Evolutionary conservation across 495 filamentous ascomycete species (phyloP).

Genomic region (Podospora pseudoanserina): DNA sequence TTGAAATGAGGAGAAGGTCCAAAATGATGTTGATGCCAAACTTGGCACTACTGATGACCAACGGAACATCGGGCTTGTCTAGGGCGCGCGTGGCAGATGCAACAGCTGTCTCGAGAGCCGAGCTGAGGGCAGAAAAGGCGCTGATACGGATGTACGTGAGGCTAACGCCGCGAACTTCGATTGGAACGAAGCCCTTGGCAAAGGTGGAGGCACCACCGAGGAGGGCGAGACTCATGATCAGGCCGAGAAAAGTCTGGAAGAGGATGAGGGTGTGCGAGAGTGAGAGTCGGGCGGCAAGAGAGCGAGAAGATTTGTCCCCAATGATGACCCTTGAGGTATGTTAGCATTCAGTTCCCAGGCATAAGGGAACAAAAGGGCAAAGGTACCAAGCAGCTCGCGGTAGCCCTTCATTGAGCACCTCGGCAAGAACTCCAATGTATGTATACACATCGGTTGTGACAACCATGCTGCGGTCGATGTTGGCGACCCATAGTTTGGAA

Average conservation of each 20-base stretch:
- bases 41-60: slow-evolving; percentile 62
- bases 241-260: slow-evolving; percentile 54
- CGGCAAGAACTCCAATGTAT: slow-evolving; percentile 59
- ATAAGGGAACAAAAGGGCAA: neutral
- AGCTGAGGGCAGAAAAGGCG: slow-evolving; percentile 58
- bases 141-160: slow-evolving; percentile 64
- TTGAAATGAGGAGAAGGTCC: slow-evolving; percentile 67
- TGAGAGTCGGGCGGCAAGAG: slow-evolving; percentile 48
- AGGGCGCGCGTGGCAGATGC: slow-evolving; percentile 59
- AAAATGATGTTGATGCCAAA: slow-evolving; percentile 66
- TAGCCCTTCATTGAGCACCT: slow-evolving; percentile 73
- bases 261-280: slow-evolving; percentile 64
- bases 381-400: slow-evolving; percentile 59
- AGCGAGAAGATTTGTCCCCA: slow-evolving; percentile 59
- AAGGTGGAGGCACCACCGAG: slow-evolving; percentile 51
- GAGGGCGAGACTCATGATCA: slow-evolving; percentile 62
- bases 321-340: slow-evolving; percentile 47
- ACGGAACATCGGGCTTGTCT: slow-evolving; percentile 68
- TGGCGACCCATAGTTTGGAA: slow-evolving; percentile 70
- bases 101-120: slow-evolving; percentile 62
- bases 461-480: slow-evolving; percentile 62
- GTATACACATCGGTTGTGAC: slow-evolving; percentile 61
- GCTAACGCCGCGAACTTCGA: slow-evolving; percentile 50
- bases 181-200: slow-evolving; percentile 61
- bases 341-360: neutral